Base-by-base conservation (phyloP, 2,329 filamentous ascomycete species). In the Aspergillus brunneoviolaceus region DNA sequence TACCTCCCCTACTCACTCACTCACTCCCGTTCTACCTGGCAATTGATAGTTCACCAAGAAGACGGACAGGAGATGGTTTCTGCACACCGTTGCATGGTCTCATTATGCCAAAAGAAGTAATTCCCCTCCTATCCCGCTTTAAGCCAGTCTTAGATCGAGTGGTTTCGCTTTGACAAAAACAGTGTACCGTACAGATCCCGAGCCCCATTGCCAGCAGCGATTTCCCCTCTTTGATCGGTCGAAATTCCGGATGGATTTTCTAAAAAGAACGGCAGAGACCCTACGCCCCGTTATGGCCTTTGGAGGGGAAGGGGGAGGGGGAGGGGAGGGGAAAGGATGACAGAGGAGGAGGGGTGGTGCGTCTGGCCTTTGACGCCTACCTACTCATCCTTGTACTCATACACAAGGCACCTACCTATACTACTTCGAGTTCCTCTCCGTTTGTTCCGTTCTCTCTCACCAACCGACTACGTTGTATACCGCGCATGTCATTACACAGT, bases 71-170 rank as follows among this genome's bases (percentile, higher is more conserved):
- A 25, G 33, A 9, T n/a, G 16, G 19, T 6, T 47, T 48, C 42
- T 47, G 39, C 52, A 48, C 39, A 55, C 42, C 53, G 49, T 49
- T 47, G 42, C 39, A 19, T 31, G n/a, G 42, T 35, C n/a, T 27
- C 21, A 48, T 55, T 23, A 45, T 45, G 16, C 53, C 53, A 19
- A 55, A 55, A 49, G 10, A 19, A 55, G 52, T 9, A 45, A 45
- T 45, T 19, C 16, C 39, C n/a, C 39, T 45, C 39, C 16, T 35
- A 35, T 35, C 33, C 12, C 14, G 27, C 27, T 35, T 6, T 6
- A 19, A 47, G n/a, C 23, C 35, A 27, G 51, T 25, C 51, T 48
- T 39, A 27, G 4, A 23, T 27, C 42, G 23, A 35, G 4, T 49
- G 27, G 42, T 21, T 49, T 55, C 42, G 53, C n/a, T 23, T 48